Evolutionary conservation across 768 basidiomycete genomes (phyloP), one percentile per base, ranked within the genome.

Genomic region (Mycena venus): DNA sequence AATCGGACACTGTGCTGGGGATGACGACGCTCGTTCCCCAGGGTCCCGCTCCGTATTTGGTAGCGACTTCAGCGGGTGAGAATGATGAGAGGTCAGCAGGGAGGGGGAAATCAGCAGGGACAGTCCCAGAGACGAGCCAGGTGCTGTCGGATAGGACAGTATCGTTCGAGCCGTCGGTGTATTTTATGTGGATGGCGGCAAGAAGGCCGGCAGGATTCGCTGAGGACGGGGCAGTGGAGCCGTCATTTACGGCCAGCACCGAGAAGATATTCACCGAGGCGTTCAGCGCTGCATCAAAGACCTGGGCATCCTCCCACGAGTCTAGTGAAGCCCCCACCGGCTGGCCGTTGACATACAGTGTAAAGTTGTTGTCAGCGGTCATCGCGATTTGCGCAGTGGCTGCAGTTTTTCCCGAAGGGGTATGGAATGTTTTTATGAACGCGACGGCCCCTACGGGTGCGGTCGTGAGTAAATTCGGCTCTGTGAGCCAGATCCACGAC

Each of bases 401-500:
- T 2, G 75, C 75, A 29, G 36, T 58, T 31, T 75, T 75, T 1
- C 66, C 70, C 1, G 67, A 15, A 7, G 75, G 70, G 2, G 61
- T 68, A 32, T 60, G 42, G 47, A 75, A 68, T 25, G 70, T 72
- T 38, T 56, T 62, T 14, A 69, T 23, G 47, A 75, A 69, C 9
- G 70, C 75, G 53, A 69, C 66, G 27, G 11, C 40, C 7, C 75
- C 75, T 2, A 38, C 14, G 5, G 75, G 60, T 12, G 70, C 75
- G 3, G 58, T 68, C 11, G 53, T 51, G 6, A 29, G 9, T 4
- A 72, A 21, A 38, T 71, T 25, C 4, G 74, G 70, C 27, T 68
- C 61, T 21, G 75, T 60, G 4, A 64, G 53, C 75, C 75, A 75
- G n/a, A 75, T 75, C 75, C 75, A 75, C 31, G 49, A 63, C n/a